phyloP scores from a whole-genome alignment of 2,329 filamentous ascomycete genomes.

The Cladosporium velox region DNA sequence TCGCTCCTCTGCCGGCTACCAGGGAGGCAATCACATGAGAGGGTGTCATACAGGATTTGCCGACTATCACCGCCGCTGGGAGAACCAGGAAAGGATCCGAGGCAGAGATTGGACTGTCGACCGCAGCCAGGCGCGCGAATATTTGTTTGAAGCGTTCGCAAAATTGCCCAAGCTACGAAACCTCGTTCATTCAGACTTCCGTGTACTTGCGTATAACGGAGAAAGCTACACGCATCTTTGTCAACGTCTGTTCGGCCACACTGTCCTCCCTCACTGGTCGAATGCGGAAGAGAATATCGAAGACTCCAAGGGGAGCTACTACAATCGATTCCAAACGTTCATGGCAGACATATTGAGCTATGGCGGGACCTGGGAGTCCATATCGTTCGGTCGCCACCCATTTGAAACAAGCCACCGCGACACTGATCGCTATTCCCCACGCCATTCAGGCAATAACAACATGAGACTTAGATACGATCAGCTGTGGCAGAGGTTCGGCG shows the following conservation, averaged over 20 bases:
- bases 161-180: not conserved
- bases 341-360: not conserved
- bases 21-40: not conserved
- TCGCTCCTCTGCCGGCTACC: not conserved
- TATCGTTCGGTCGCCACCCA: not conserved
- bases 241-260: constrained; percentile 14
- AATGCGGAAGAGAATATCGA: not conserved
- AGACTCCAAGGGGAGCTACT: not conserved
- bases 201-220: not conserved
- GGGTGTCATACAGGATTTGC: not conserved
- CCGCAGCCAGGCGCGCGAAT: not conserved
- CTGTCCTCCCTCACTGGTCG: not conserved
- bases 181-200: constrained; percentile 1
- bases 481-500: too few relatives aligned
- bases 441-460: too few relatives aligned
- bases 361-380: not conserved
- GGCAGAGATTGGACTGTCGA: not conserved
- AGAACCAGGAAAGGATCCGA: not conserved
- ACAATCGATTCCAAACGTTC: not conserved
- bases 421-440: too few relatives aligned
- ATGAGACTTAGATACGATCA: too few relatives aligned
- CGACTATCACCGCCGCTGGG: not conserved
- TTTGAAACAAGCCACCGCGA: not conserved
- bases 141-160: not conserved
- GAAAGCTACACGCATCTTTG: constrained; percentile 10